Conservation (phyloP, 192 early-diverging fungal genomes). For the Thamnidium elegans region DNA sequence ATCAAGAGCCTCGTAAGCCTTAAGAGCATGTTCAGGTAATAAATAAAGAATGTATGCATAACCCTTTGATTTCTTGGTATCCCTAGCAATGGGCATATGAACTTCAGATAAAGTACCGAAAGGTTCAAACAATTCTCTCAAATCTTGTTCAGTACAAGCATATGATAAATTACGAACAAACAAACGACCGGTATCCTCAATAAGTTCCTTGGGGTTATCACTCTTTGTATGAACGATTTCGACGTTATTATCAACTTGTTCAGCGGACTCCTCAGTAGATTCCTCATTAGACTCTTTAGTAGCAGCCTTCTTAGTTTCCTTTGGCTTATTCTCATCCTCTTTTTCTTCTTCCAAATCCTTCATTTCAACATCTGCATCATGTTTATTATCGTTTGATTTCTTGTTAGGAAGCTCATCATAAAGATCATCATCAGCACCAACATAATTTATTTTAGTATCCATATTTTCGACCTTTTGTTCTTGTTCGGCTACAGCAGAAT, state of each 20-base stretch:
- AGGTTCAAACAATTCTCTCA: constrained; percentile 75
- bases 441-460: constrained; percentile 33
- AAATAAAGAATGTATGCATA: constrained; percentile 89
- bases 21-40: constrained; percentile 91
- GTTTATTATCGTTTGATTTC: constrained; percentile 41
- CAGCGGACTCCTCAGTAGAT: constrained; percentile 17
- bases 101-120: constrained; percentile 92
- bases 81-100: constrained; percentile 91
- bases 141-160: constrained; percentile 83
- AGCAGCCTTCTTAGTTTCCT: neutral
- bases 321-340: constrained; percentile 22
- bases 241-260: neutral
- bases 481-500: constrained; percentile 41
- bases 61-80: constrained; percentile 92
- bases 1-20: constrained; percentile 79
- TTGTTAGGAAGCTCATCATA: constrained; percentile 68
- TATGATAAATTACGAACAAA: constrained; percentile 94
- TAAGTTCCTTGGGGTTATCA: constrained; percentile 57
- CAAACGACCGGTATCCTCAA: constrained; percentile 92
- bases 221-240: constrained; percentile 16
- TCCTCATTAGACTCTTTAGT: neutral
- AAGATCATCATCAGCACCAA: constrained; percentile 63
- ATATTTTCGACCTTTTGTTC: constrained; percentile 33
- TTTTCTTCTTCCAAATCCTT: constrained; percentile 28
- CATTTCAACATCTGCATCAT: constrained; percentile 23